Conservation (phyloP, 2,329 filamentous ascomycete genomes). For the Plectosphaerella sp. region DNA sequence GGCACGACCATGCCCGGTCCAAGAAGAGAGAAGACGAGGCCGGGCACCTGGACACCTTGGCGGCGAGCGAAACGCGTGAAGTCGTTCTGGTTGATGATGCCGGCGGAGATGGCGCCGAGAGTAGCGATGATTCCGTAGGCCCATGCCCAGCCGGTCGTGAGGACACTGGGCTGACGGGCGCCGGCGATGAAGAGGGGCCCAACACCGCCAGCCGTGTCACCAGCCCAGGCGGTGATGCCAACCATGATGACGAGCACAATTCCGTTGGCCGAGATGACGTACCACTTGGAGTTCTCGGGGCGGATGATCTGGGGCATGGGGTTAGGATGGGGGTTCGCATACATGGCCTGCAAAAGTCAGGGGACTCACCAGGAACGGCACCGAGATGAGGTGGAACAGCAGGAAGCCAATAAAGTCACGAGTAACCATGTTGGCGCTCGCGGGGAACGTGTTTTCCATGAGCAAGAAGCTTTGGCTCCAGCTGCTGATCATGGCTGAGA, state of each 20-base stretch:
- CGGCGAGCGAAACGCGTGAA: constrained; percentile 20
- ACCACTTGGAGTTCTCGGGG: constrained; percentile 43
- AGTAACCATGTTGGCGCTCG: constrained; percentile 29
- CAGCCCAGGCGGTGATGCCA: constrained; percentile 42
- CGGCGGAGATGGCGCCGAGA: constrained; percentile 20
- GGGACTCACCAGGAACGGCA: constrained; percentile 35
- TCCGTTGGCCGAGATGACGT: constrained; percentile 36
- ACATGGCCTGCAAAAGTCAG: neutral
- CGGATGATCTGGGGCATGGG: constrained; percentile 26
- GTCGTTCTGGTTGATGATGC: constrained; percentile 22
- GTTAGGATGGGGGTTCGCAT: neutral
- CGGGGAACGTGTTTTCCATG: constrained; percentile 39
- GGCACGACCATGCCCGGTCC: constrained; percentile 21
- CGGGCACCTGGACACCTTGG: constrained; percentile 15
- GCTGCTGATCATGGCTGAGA: constrained; percentile 34
- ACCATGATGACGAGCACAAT: constrained; percentile 42
- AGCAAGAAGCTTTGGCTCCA: constrained; percentile 39
- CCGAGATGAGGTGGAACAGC: constrained; percentile 45
- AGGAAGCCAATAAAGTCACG: constrained; percentile 44
- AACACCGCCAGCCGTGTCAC: constrained; percentile 35
- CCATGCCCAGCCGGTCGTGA: constrained; percentile 20
- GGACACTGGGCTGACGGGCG: constrained; percentile 10
- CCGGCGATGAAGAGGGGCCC: constrained; percentile 34
- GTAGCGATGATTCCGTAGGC: constrained; percentile 23
- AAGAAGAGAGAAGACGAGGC: constrained; percentile 19